Conservation (phyloP, 768 basidiomycete species). For the Udeniomyces megalosporus region DNA sequence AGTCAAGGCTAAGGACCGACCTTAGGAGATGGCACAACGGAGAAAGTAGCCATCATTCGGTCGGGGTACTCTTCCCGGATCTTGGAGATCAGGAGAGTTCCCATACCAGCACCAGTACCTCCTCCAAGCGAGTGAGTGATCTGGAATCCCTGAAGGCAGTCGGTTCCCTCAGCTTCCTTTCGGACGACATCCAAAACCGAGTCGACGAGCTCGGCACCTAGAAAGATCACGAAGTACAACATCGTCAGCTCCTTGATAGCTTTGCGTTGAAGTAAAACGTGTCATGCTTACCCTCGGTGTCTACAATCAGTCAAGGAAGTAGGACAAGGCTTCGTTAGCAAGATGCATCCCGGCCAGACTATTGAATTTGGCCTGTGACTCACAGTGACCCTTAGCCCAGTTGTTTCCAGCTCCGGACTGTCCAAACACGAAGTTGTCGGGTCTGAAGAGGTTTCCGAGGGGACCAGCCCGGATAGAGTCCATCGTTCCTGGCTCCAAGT, state of each 20-base stretch:
- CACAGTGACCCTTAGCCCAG: conserved; percentile 11
- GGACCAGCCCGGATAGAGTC: conserved; percentile 38
- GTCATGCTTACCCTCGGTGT: neutral
- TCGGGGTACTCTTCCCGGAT: conserved; percentile 98
- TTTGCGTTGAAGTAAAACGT: neutral
- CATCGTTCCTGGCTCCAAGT: conserved; percentile 79
- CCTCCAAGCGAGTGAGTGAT: conserved; percentile 97
- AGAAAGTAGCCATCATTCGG: conserved; percentile 99
- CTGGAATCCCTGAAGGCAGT: conserved; percentile 98
- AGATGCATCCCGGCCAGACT: neutral
- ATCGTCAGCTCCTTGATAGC: conserved; percentile 55
- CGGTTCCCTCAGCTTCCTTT: conserved; percentile 94
- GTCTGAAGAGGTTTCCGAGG: conserved; percentile 56
- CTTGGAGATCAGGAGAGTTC: conserved; percentile 95
- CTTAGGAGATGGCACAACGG: conserved; percentile 91
- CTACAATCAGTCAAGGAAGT: neutral
- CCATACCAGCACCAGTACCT: conserved; percentile 99
- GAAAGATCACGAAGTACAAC: no score
- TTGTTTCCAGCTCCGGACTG: conserved; percentile 27
- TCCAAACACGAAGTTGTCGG: conserved; percentile 64
- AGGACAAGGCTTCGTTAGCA: no score
- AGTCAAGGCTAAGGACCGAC: conserved; percentile 27
- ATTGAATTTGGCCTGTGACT: neutral
- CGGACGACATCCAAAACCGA: conserved; percentile 94
- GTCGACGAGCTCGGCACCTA: conserved; percentile 97